Conservation (phyloP, 805 yeast species). For the Candida odintsovae region DNA sequence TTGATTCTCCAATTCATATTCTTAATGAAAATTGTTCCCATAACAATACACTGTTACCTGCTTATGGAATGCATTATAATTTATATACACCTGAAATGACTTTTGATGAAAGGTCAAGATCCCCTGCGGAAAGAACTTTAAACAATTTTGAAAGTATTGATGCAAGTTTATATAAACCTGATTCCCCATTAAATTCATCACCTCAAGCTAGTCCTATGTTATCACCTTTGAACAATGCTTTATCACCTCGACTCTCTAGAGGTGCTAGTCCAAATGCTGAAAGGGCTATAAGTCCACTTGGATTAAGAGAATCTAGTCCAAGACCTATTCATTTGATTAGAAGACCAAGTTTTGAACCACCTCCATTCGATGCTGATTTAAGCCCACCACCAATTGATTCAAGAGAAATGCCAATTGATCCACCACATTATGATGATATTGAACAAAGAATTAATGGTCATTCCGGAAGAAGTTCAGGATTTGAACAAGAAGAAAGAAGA, state of each 20-base stretch:
- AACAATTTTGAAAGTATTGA: neutral
- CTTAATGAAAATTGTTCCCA: conserved; percentile 74
- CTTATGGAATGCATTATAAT: conserved; percentile 45
- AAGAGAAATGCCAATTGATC: conserved; percentile 23
- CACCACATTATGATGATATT: conserved; percentile 31
- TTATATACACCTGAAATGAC: conserved; percentile 35
- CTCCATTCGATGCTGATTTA: conserved; percentile 48
- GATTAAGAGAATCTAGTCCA: conserved; percentile 43
- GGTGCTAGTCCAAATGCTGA: conserved; percentile 18
- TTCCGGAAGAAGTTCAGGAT: conserved; percentile 1
- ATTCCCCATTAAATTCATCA: conserved; percentile 40
- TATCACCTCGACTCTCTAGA: conserved; percentile 32
- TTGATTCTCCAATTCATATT: conserved; percentile 90
- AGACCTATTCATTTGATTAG: conserved; percentile 52
- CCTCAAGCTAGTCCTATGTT: conserved; percentile 50
- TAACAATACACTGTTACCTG: conserved; percentile 72
- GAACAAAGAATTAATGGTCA: conserved; percentile 11
- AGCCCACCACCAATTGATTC: conserved; percentile 29
- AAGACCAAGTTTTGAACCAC: conserved; percentile 55
- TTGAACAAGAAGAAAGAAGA: neutral
- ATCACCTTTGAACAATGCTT: conserved; percentile 15
- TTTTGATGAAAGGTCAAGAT: conserved; percentile 11
- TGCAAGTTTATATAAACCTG: neutral
- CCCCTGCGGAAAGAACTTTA: conserved; percentile 13
- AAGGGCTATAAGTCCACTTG: conserved; percentile 39